These are phyloP conservation scores for carrot (Daucus carota) DNA, from an alignment of 129 eudicot species.

Conservation along the genomic window DH1_v3.0 NC_030383.2:49733001-49733500, in stretches of 20 bases:
- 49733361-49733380: background rate
- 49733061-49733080: background rate
- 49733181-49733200: background rate
- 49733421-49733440: too few relatives aligned
- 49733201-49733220: background rate
- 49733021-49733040: background rate
- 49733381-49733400: background rate
- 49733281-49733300: background rate
- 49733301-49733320: background rate
- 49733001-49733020: background rate
- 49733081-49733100: background rate
- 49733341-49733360: background rate
- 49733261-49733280: background rate
- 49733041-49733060: background rate
- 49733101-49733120: background rate
- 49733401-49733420: background rate
- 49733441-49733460: background rate
- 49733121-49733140: conserved; percentile 9
- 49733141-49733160: conserved; percentile 8
- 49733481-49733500: background rate
- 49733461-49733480: background rate
- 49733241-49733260: background rate
- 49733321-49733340: background rate
- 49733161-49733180: background rate
- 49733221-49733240: background rate